A percentile compares a stretch with the other conserved stretches of the same genome.
Conservation (phyloP, 2,329 filamentous ascomycete species). For the Aspergillus latus region DNA sequence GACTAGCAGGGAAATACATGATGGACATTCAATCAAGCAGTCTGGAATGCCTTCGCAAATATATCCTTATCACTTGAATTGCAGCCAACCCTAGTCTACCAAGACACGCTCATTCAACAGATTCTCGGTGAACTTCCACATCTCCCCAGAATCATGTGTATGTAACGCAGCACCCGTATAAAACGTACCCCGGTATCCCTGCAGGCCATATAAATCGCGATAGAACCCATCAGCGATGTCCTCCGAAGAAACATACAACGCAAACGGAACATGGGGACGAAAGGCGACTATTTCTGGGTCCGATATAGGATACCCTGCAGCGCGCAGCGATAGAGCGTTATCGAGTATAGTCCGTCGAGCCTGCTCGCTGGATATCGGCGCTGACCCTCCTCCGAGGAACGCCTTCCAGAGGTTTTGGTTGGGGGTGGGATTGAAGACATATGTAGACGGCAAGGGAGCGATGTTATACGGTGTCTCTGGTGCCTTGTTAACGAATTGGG, state of each 20-base stretch:
- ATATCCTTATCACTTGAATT: no score
- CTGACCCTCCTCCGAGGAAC: background rate
- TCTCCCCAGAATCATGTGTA: slow-evolving; percentile 1
- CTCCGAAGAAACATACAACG: slow-evolving; percentile 30
- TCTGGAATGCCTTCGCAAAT: no score
- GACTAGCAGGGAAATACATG: no score
- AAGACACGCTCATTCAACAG: background rate
- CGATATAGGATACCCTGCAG: background rate
- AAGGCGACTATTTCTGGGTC: slow-evolving; percentile 18
- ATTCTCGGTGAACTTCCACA: slow-evolving; percentile 7
- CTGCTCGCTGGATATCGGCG: background rate
- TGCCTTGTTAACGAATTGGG: slow-evolving; percentile 11
- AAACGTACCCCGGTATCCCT: slow-evolving; percentile 40
- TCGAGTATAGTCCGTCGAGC: slow-evolving; percentile 7
- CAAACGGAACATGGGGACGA: slow-evolving; percentile 27
- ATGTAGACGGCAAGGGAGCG: slow-evolving; percentile 10
- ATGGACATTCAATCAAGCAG: no score
- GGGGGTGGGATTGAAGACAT: background rate
- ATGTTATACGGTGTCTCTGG: slow-evolving; percentile 12
- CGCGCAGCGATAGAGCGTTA: slow-evolving; percentile 6
- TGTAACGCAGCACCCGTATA: slow-evolving; percentile 36
- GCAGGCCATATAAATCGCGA: slow-evolving; percentile 37
- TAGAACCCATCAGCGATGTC: slow-evolving; percentile 39
- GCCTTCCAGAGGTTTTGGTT: background rate
- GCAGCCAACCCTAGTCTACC: background rate